Base-by-base conservation (phyloP, 169 alveolate genomes). In the Cryptosporidium felis region DNA sequence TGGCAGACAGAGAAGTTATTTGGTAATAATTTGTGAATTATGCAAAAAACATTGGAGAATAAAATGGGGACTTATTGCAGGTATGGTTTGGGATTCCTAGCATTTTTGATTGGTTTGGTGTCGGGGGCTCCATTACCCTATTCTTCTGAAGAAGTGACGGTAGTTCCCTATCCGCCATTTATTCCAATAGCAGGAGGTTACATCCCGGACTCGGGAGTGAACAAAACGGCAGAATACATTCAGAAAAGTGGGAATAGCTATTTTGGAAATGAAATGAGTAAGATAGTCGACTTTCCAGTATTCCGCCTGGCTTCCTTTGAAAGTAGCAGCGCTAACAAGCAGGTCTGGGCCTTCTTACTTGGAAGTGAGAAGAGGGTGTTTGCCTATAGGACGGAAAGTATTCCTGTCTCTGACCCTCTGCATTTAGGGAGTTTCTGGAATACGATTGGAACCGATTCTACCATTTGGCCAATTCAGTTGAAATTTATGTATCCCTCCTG, bases 401-500 rank as follows among this genome's bases (percentile, higher is more conserved):
- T 2, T 30, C 47, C 34, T 32, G 41, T 74, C 40, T 40, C 41
- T 5, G 85, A 74, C n/a, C 85, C 85, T 53, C 16, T 74, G 18
- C 58, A 74, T 53, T 34, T 74, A 42, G 85, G 85, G 1, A 53
- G 61, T 10, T 21, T 8, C 14, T 74, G 85, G 85, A 49, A 74
- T 36, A 16, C 56, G n/a, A 53, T 56, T 8, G 41, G 38, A 18
- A 23, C 34, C 23, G 63, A 56, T 18, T 74, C 85, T 0, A 53
- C 51, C 4, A 34, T 58, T 28, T 56, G 23, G 49, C 85, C 85
- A 36, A 49, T 74, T 4, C 18, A 74, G 5, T 36, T 74, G 30
- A 32, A 21, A 5, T 74, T 74, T 74, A 10, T 74, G 5, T 74
- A 74, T 40, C 92, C 92, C 41, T 80, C 94, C 12, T 91, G 94